phyloP scores from a whole-genome alignment of 23 red algal species.

The Pyropia yezoensis region DNA sequence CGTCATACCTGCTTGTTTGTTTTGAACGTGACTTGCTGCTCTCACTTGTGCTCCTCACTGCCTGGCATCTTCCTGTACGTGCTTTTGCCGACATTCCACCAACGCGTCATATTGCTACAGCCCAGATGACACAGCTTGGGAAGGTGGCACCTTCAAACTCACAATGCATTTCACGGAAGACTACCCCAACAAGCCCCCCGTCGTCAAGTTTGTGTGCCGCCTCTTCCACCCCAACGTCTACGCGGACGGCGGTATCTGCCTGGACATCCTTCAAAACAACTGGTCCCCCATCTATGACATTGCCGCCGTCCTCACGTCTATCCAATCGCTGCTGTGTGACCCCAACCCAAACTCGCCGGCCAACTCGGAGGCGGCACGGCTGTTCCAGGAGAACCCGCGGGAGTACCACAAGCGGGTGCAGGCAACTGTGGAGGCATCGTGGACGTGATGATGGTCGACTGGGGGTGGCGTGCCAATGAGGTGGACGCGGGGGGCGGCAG shows the following conservation, averaged over 20 bases:
- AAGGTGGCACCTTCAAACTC: conserved; percentile 98
- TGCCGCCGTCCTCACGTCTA: conserved; percentile 95
- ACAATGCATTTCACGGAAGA: conserved; percentile 91
- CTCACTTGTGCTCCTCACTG: no score
- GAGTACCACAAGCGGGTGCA: conserved; percentile 94
- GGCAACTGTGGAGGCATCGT: no score
- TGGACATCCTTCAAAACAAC: conserved; percentile 97
- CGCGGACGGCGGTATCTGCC: conserved; percentile 94
- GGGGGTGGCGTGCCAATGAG: no score
- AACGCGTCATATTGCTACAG: no score
- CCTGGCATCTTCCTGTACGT: no score
- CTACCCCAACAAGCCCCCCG: conserved; percentile 96
- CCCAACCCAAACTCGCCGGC: conserved; percentile 99
- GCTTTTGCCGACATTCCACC: no score
- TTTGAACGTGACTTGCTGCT: no score
- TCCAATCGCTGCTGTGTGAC: conserved; percentile 98
- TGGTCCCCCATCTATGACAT: conserved; percentile 99
- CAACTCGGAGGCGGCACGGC: conserved; percentile 86
- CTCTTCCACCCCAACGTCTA: conserved; percentile 99
- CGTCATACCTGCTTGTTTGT: no score
- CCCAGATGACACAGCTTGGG: conserved; percentile 73
- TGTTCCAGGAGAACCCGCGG: conserved; percentile 92
- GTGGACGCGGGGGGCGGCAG: no score
- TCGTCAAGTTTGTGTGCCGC: conserved; percentile 96
- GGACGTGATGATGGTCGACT: no score